Evolutionary conservation across 805 yeast species (phyloP).

Genomic region (Wickerhamiella azymoides): DNA sequence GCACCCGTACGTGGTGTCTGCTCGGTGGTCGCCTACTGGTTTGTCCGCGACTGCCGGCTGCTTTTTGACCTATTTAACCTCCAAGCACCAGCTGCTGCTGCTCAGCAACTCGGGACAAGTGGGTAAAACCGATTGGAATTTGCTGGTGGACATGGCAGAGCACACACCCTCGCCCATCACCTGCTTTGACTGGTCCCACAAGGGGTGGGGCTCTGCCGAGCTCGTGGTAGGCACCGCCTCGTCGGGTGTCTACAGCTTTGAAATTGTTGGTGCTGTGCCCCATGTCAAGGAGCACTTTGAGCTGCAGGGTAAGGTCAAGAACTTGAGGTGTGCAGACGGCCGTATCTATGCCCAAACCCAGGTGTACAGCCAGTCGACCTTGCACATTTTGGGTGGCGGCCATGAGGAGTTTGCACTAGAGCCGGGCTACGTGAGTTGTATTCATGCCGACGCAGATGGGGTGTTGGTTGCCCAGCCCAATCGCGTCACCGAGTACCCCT

Average conservation of each 20-base stretch:
- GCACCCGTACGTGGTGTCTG: not conserved
- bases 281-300: not conserved
- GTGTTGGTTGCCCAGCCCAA: constrained; percentile 3
- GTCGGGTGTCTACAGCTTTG: not conserved
- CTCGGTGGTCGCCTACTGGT: constrained; percentile 6
- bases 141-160: not conserved
- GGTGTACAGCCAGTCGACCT: no score
- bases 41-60: not conserved
- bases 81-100: constrained; percentile 1
- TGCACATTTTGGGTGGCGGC: not conserved
- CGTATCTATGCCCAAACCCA: not conserved
- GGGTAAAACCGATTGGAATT: not conserved
- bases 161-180: not conserved
- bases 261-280: not conserved
- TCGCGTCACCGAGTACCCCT: constrained; percentile 2
- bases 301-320: not conserved
- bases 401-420: not conserved
- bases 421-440: not conserved
- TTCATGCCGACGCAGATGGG: not conserved
- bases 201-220: constrained; percentile 1
- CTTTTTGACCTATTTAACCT: constrained; percentile 1
- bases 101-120: not conserved
- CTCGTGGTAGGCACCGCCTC: constrained; percentile 1
- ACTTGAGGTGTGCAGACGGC: not conserved
- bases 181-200: constrained; percentile 4